Evolutionary conservation across 1,284 basidiomycete species (phyloP).

Genomic region (Sporisorium graminicola): DNA sequence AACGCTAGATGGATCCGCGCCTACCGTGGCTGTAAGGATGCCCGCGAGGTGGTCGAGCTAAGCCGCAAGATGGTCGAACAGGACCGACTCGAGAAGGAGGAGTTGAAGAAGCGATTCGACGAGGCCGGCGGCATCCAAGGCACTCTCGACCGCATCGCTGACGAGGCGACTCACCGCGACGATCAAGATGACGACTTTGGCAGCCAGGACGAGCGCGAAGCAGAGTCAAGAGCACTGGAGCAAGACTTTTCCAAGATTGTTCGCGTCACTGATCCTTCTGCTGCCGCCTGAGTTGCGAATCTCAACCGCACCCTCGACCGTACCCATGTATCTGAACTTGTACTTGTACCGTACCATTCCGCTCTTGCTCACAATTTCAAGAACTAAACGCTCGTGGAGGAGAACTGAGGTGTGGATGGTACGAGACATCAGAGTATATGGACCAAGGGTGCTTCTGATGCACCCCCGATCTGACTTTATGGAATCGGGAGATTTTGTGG

Average conservation of each 20-base stretch:
- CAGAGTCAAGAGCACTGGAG: conserved; percentile 32
- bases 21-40: conserved; percentile 49
- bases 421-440: too few species aligned
- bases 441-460: too few species aligned
- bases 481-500: too few species aligned
- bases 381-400: too few species aligned
- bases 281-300: background rate
- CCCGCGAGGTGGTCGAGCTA: conserved; percentile 46
- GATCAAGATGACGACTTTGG: conserved; percentile 15
- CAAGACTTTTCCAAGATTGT: conserved; percentile 56
- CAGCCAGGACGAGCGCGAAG: conserved; percentile 35
- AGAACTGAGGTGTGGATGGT: too few species aligned
- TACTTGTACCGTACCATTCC: too few species aligned
- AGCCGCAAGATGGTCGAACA: conserved; percentile 55
- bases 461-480: background rate
- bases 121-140: conserved; percentile 50
- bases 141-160: conserved; percentile 45
- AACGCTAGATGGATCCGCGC: conserved; percentile 55
- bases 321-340: conserved; percentile 19
- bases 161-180: conserved; percentile 29
- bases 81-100: conserved; percentile 52
- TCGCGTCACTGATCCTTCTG: conserved; percentile 47
- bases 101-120: conserved; percentile 40
- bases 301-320: background rate
- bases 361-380: too few species aligned